Evolutionary conservation across 2,329 filamentous ascomycete species (phyloP).

Genomic region (Thielaviopsis musarum): DNA sequence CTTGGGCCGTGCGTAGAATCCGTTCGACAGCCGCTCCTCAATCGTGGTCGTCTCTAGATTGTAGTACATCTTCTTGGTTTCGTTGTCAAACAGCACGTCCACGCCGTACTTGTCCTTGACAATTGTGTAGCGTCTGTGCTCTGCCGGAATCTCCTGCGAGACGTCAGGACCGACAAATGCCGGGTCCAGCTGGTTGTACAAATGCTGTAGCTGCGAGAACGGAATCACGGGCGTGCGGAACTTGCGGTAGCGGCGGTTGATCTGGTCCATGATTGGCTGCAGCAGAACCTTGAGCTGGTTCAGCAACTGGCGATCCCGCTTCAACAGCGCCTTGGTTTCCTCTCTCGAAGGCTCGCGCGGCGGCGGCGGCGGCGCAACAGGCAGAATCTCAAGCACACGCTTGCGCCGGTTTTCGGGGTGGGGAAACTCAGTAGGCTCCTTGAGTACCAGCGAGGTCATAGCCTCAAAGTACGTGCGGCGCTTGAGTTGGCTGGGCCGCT

Average conservation of each 20-base stretch:
- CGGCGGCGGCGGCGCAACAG: conserved; percentile 57
- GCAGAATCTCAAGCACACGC: conserved; percentile 60
- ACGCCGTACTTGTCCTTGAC: conserved; percentile 64
- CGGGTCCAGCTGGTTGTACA: conserved; percentile 71
- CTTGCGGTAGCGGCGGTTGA: conserved; percentile 76
- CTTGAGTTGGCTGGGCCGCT: conserved; percentile 42
- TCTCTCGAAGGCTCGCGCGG: conserved; percentile 54
- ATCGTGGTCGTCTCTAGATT: conserved; percentile 88
- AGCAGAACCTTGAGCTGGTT: conserved; percentile 79
- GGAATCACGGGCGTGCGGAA: conserved; percentile 71
- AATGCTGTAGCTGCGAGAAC: conserved; percentile 56
- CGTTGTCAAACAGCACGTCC: conserved; percentile 56
- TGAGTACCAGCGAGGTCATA: conserved; percentile 60
- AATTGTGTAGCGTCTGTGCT: conserved; percentile 61
- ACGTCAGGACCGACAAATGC: conserved; percentile 44
- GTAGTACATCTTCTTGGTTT: conserved; percentile 76
- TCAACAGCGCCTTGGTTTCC: conserved; percentile 63
- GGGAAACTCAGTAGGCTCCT: conserved; percentile 70
- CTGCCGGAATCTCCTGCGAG: conserved; percentile 26
- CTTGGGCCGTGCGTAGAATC: conserved; percentile 79
- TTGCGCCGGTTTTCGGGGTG: conserved; percentile 76
- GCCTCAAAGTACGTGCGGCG: conserved; percentile 67
- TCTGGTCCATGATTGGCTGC: conserved; percentile 93
- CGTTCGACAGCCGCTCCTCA: conserved; percentile 90
- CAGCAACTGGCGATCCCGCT: conserved; percentile 65